phyloP scores from a whole-genome alignment of 1,139 yeast species.

The Candida smagusa region DNA sequence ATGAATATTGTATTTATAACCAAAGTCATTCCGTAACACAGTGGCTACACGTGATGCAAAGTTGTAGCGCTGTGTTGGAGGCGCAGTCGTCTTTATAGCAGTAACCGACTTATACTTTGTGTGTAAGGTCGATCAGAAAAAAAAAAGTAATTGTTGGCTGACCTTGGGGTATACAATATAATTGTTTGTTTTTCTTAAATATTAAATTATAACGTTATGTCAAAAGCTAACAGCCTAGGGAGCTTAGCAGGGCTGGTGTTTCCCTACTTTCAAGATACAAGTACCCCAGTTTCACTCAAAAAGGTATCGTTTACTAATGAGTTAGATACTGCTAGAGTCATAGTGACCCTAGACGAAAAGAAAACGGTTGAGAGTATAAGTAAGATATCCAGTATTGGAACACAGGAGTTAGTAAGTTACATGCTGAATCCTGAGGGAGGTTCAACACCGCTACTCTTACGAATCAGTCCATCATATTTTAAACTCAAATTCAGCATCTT shows the following conservation, averaged over 20 bases:
- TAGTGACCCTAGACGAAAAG: conserved; percentile 17
- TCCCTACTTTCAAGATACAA: conserved; percentile 22
- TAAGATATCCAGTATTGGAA: conserved; percentile 11
- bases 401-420: conserved; percentile 19
- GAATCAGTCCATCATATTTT: conserved; percentile 20
- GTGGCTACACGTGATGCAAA: too few species aligned
- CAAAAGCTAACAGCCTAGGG: conserved; percentile 1
- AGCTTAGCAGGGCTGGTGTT: conserved; percentile 15
- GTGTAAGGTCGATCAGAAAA: too few species aligned
- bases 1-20: too few species aligned
- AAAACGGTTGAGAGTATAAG: conserved; percentile 16
- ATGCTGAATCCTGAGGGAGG: conserved; percentile 20
- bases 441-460: conserved; percentile 26
- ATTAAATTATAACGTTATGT: neutral
- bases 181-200: neutral
- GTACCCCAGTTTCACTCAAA: conserved; percentile 18
- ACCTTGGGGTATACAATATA: too few species aligned
- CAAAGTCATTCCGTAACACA: too few species aligned
- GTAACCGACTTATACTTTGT: too few species aligned
- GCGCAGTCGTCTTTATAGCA: too few species aligned
- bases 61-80: too few species aligned
- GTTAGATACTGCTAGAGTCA: conserved; percentile 18
- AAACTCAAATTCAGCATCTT: conserved; percentile 28
- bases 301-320: conserved; percentile 23
- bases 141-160: too few species aligned